A percentile compares a stretch with the other conserved stretches of the same genome.
Conservation (phyloP, 495 filamentous ascomycete genomes). For the Aspergillus sclerotioniger region DNA sequence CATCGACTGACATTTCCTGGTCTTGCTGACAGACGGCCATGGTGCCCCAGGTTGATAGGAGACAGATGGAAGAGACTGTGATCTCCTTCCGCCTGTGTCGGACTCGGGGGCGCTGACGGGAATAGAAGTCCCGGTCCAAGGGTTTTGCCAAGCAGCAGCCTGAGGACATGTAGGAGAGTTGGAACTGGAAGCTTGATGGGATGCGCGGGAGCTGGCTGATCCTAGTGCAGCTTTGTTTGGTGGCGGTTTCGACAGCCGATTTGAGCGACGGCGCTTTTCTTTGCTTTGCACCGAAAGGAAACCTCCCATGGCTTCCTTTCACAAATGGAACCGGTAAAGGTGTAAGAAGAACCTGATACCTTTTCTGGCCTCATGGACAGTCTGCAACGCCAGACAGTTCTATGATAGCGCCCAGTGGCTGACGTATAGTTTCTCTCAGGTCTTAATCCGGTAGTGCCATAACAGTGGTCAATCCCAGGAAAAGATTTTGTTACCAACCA, state of each 20-base stretch:
- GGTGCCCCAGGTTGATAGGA: slow-evolving; percentile 12
- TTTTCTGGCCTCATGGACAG: slow-evolving; percentile 11
- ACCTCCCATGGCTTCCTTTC: slow-evolving; percentile 36
- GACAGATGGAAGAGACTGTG: slow-evolving; percentile 20
- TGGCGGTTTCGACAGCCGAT: slow-evolving; percentile 45
- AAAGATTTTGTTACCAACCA: background rate
- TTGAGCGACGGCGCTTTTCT: slow-evolving; percentile 38
- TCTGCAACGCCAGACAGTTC: background rate
- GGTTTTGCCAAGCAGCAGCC: slow-evolving; percentile 17
- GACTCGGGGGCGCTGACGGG: slow-evolving; percentile 8
- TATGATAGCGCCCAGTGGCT: background rate
- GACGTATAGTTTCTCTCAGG: background rate
- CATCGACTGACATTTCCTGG: slow-evolving; percentile 1
- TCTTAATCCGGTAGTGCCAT: background rate
- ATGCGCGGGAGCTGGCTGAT: slow-evolving; percentile 11
- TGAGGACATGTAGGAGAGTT: slow-evolving; percentile 12
- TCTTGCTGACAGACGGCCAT: background rate
- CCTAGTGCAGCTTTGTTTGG: slow-evolving; percentile 25
- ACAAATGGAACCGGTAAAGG: slow-evolving; percentile 7
- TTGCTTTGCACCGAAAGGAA: slow-evolving; percentile 34
- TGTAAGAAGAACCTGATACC: slow-evolving; percentile 12
- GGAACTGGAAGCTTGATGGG: slow-evolving; percentile 10
- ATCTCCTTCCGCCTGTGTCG: slow-evolving; percentile 7
- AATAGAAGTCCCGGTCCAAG: slow-evolving; percentile 16
- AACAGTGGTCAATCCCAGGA: background rate